Conservation (phyloP, 306 rosid species). For the Canavalia ensiformis region DNA sequence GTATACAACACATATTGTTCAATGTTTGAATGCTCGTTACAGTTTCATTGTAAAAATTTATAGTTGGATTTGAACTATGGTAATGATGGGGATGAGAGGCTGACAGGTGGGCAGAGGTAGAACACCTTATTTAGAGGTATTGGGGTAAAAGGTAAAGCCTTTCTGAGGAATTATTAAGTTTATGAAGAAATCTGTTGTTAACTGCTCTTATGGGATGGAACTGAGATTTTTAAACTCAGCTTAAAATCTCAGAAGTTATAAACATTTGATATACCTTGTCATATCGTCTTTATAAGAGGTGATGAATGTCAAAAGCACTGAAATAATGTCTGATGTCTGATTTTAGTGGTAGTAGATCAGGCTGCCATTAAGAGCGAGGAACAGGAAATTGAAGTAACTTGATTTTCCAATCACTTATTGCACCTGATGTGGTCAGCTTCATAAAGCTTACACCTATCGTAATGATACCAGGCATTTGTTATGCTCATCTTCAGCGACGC, state of each 20-base stretch:
- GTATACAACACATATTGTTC: neutral
- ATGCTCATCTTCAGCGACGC: no score
- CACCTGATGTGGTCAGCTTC: no score
- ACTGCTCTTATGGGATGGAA: neutral
- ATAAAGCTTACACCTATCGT: no score
- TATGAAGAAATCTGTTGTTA: neutral
- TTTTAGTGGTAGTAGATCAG: neutral
- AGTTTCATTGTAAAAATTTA: neutral
- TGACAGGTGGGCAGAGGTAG: neutral
- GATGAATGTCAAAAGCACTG: neutral
- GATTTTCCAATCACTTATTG: neutral
- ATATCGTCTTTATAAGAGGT: neutral
- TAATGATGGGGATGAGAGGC: slow-evolving; percentile 11
- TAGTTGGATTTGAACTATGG: neutral
- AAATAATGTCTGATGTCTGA: neutral
- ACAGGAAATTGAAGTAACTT: neutral
- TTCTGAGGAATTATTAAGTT: neutral
- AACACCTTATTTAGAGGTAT: neutral
- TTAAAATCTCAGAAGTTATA: neutral
- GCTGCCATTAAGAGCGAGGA: neutral
- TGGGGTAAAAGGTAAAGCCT: neutral
- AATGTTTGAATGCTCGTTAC: neutral
- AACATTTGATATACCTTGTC: neutral
- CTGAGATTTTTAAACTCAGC: neutral
- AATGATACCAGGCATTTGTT: no score